These are phyloP conservation scores for Neurospora cerealis DNA, from an alignment of 495 filamentous ascomycete genomes.

Conservation along the genomic window DNA sequence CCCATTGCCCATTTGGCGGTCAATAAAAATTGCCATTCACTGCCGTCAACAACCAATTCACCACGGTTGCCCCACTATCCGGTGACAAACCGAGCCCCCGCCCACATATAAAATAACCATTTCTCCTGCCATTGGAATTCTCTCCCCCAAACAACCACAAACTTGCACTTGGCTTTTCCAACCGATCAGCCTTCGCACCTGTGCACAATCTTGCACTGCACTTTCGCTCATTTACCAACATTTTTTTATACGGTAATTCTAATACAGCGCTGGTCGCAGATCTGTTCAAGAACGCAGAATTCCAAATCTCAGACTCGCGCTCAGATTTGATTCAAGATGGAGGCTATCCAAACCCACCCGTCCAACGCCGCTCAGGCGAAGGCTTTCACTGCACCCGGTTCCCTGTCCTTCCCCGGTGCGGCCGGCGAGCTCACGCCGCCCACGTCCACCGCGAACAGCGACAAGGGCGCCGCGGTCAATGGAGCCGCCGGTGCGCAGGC, in stretches of 20 bases:
- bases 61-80: neutral
- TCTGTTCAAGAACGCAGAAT: conserved; percentile 11
- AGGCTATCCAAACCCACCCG: conserved; percentile 81
- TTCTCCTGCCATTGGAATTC: neutral
- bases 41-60: neutral
- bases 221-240: neutral
- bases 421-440: conserved; percentile 73
- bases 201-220: neutral
- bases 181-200: neutral
- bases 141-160: neutral
- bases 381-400: conserved; percentile 81
- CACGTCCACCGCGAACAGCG: conserved; percentile 41
- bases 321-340: conserved; percentile 48
- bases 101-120: neutral
- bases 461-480: conserved; percentile 37
- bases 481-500: conserved; percentile 49
- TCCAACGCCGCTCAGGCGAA: conserved; percentile 80
- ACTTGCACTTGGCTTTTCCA: neutral
- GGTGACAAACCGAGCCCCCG: neutral
- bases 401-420: conserved; percentile 81
- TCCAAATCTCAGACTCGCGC: conserved; percentile 8
- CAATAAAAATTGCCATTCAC: neutral
- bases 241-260: neutral
- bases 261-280: conserved; percentile 10
- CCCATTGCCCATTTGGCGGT: neutral